phyloP scores from a whole-genome alignment of 768 basidiomycete species.

The Amanita pallidorosea region DNA sequence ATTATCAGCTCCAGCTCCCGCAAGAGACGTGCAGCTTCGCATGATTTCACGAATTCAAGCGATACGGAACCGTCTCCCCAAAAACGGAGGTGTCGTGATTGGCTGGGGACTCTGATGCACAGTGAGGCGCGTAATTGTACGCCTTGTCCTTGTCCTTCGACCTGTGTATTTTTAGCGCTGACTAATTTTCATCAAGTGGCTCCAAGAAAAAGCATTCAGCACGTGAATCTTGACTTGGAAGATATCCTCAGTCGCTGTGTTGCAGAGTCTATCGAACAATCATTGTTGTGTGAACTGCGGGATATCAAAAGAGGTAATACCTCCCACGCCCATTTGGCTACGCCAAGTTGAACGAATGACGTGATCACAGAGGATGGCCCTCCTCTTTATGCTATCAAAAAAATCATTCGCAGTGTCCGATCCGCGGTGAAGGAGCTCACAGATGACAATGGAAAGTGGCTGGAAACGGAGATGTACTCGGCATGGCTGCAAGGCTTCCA shows the following conservation, averaged over 20 bases:
- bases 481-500: constrained; percentile 29
- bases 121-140: background rate
- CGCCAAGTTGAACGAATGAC: constrained; percentile 1
- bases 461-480: constrained; percentile 33
- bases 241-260: constrained; percentile 13
- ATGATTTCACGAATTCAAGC: background rate
- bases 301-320: constrained; percentile 12
- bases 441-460: constrained; percentile 17
- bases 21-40: constrained; percentile 15
- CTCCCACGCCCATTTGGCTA: constrained; percentile 8
- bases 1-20: constrained; percentile 11
- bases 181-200: background rate
- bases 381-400: constrained; percentile 15
- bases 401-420: constrained; percentile 23
- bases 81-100: background rate
- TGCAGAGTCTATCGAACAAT: constrained; percentile 8
- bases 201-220: constrained; percentile 10
- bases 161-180: background rate
- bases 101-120: background rate
- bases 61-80: background rate
- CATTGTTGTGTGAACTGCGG: constrained; percentile 14
- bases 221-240: constrained; percentile 14
- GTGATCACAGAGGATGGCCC: constrained; percentile 6
- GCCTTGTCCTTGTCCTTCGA: background rate
- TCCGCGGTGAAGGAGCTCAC: constrained; percentile 19